A percentile compares a stretch with the other conserved stretches of the same genome.
Evolutionary conservation across 164 flowering plant genomes (phyloP).

Genomic region (Annona cherimola): DNA sequence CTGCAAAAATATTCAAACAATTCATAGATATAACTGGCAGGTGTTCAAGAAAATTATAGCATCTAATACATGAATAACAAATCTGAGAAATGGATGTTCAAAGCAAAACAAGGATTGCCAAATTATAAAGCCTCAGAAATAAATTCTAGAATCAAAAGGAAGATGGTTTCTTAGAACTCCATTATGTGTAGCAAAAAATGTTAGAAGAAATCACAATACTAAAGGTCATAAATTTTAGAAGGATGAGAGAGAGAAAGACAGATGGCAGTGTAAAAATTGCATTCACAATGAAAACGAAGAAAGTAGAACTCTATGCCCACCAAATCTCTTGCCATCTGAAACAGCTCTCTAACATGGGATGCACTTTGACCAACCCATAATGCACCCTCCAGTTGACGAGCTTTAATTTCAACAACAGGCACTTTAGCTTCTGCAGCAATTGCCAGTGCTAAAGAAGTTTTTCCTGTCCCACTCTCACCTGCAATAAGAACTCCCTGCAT

Average conservation of each 20-base stretch:
- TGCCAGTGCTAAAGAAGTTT: slow-evolving; percentile 86
- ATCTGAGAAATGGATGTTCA: background rate
- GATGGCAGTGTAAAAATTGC: background rate
- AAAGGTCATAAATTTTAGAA: background rate
- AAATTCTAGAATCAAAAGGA: background rate
- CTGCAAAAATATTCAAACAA: slow-evolving; percentile 27
- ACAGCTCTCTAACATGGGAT: slow-evolving; percentile 86
- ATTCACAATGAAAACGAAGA: background rate
- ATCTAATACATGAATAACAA: background rate
- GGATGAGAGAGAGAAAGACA: background rate
- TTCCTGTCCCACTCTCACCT: slow-evolving; percentile 98
- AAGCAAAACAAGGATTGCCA: no score
- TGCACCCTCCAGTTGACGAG: slow-evolving; percentile 89
- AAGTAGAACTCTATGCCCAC: slow-evolving; percentile 25
- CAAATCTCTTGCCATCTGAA: slow-evolving; percentile 96
- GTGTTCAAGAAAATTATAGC: background rate
- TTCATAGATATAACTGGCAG: background rate
- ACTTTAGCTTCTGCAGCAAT: slow-evolving; percentile 96
- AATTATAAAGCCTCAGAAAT: no score
- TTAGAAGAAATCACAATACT: background rate
- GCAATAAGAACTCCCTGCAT: slow-evolving; percentile 97
- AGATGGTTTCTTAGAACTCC: background rate
- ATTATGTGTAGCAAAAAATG: background rate
- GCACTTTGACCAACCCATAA: slow-evolving; percentile 98
- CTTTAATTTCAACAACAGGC: slow-evolving; percentile 82